These are phyloP conservation scores for Alternaria angustiovoidea DNA, from an alignment of 2,329 filamentous ascomycete genomes.

Conservation along the genomic window DNA sequence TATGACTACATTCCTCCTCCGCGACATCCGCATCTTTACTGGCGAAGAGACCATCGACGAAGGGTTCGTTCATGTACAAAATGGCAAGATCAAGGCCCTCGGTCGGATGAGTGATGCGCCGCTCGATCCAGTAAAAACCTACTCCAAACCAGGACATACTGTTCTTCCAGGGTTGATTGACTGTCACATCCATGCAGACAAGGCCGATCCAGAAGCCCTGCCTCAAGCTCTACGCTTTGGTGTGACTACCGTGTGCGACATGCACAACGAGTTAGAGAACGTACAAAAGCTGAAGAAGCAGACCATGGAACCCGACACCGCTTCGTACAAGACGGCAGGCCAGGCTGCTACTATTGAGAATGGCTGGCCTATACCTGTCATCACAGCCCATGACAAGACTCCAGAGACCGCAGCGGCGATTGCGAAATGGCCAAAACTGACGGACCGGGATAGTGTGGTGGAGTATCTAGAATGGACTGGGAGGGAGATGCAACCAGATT, in stretches of 20 bases:
- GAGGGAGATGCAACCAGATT: constrained; percentile 54
- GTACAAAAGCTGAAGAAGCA: constrained; percentile 42
- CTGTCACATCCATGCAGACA: constrained; percentile 58
- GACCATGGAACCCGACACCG: constrained; percentile 45
- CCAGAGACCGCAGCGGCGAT: constrained; percentile 51
- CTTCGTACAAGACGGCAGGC: constrained; percentile 60
- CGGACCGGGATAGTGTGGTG: constrained; percentile 51
- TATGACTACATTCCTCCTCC: constrained; percentile 52
- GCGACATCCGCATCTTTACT: constrained; percentile 58
- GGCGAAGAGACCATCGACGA: constrained; percentile 53
- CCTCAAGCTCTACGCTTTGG: constrained; percentile 59
- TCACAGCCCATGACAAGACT: constrained; percentile 51
- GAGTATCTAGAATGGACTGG: constrained; percentile 54
- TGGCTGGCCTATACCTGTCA: constrained; percentile 60
- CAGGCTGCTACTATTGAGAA: constrained; percentile 60
- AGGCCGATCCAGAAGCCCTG: constrained; percentile 51
- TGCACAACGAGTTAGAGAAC: constrained; percentile 52
- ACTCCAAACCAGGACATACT: constrained; percentile 58
- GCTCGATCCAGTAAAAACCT: constrained; percentile 29
- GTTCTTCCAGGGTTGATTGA: constrained; percentile 62
- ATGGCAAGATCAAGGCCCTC: constrained; percentile 53
- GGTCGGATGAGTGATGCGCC: constrained; percentile 31
- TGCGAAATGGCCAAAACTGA: constrained; percentile 59
- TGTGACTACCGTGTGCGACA: constrained; percentile 61
- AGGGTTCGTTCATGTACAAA: constrained; percentile 53